Evolutionary conservation across 768 basidiomycete genomes (phyloP).

Genomic region (Hebeloma cylindrosporum): DNA sequence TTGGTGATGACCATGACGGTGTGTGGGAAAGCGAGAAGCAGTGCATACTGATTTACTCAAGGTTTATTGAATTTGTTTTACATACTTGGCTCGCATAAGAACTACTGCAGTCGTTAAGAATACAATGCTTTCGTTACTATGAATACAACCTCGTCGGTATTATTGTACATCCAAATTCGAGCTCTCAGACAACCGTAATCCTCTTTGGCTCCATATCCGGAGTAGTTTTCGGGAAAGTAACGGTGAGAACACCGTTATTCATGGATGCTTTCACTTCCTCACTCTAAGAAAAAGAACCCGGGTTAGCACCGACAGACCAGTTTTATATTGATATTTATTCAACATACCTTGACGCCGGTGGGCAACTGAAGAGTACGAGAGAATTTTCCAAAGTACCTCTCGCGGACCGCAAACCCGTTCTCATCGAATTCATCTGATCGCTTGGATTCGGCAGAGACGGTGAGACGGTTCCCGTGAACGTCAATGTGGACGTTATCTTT

Average conservation of each 20-base stretch:
- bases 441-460: conserved; percentile 48
- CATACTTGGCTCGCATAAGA: too few species aligned
- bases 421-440: conserved; percentile 32
- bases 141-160: too few species aligned
- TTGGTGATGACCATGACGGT: too few species aligned
- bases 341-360: conserved; percentile 49
- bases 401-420: conserved; percentile 41
- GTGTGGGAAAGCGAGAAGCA: too few species aligned
- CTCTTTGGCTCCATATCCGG: conserved; percentile 33
- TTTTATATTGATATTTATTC: background rate
- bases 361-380: conserved; percentile 52
- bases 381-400: conserved; percentile 48
- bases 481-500: conserved; percentile 54
- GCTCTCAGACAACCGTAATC: too few species aligned
- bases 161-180: too few species aligned
- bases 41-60: too few species aligned
- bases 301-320: conserved; percentile 8
- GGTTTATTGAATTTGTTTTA: too few species aligned
- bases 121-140: too few species aligned
- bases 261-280: conserved; percentile 37
- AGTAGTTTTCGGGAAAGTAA: conserved; percentile 52
- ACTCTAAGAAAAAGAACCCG: conserved; percentile 26
- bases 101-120: too few species aligned
- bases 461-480: conserved; percentile 48
- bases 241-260: conserved; percentile 51